phyloP scores from a whole-genome alignment of 352 stramenopile species.

The Phytophthora pseudosyringae region DNA sequence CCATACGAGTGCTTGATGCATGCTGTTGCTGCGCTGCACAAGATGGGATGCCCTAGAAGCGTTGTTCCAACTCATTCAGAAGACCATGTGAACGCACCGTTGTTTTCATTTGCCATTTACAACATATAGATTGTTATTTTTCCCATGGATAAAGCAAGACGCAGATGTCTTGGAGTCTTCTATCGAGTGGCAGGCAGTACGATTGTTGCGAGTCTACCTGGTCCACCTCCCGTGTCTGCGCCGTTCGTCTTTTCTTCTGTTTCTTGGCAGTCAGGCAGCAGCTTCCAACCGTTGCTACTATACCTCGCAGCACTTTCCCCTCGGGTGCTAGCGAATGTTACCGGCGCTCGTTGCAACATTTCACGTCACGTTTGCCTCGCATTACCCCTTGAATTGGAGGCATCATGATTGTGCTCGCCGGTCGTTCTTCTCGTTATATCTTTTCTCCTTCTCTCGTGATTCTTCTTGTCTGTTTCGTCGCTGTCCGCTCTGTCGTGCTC shows the following conservation, averaged over 20 bases:
- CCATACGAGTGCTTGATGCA: too few species aligned
- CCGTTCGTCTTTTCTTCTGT: slow-evolving; percentile 11
- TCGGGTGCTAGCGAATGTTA: slow-evolving; percentile 32
- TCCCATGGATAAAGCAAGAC: slow-evolving; percentile 4
- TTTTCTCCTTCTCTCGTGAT: neutral
- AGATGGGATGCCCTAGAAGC: too few species aligned
- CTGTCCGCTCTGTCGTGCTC: neutral
- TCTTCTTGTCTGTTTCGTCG: slow-evolving; percentile 3
- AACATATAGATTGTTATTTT: slow-evolving; percentile 20
- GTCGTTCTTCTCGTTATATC: slow-evolving; percentile 11
- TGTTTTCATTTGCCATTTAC: slow-evolving; percentile 4
- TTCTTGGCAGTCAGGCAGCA: slow-evolving; percentile 32
- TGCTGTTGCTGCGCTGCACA: too few species aligned
- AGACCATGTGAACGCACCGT: neutral
- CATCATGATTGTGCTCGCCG: slow-evolving; percentile 25
- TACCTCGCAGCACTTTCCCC: slow-evolving; percentile 29
- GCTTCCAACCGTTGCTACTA: slow-evolving; percentile 37
- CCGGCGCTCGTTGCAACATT: slow-evolving; percentile 18
- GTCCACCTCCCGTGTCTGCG: slow-evolving; percentile 17
- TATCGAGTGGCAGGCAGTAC: slow-evolving; percentile 25
- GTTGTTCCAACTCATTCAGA: too few species aligned
- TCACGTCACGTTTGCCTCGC: slow-evolving; percentile 35
- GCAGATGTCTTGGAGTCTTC: slow-evolving; percentile 22
- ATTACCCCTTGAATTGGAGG: slow-evolving; percentile 40
- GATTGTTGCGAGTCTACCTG: slow-evolving; percentile 1